Evolutionary conservation across 352 stramenopile species (phyloP), one percentile per base, ranked within the genome.

Genomic region (Globisporangium alternatum): DNA sequence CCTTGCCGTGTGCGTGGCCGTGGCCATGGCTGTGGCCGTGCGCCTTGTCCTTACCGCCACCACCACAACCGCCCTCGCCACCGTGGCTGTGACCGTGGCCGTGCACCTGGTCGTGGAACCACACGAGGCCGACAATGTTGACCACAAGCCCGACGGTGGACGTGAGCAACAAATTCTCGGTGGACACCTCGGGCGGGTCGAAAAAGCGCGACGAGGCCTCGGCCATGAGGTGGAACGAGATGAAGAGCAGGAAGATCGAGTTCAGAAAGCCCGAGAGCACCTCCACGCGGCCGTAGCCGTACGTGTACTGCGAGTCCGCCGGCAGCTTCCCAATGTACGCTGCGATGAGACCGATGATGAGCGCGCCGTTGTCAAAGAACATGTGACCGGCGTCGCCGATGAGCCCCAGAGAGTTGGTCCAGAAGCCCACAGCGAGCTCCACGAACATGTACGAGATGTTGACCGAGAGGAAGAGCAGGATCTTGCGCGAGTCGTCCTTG

Each of bases 81-180:
- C 62, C 74, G 56, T 90, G 76, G 31, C 74, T 80, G 59, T 93
- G 80, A 9, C 80, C 77, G 53, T 92, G 84, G 15, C 83, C 78
- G 65, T 97, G 89, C 0, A 93, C 83, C 17, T 92, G 78, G 15
- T 96, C 90, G 57, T 97, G 90, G 54, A 97, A 97, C 75, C 93
- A 97, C 25, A 96, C 78, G 10, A 97, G 75, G 0, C 90, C 90
- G 10, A 97, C 75, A 15, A 97, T 75, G 62, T 97, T 97, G 30
- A 97, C 82, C 37, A 81, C 37, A 17, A 97, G 64, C 5, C 90
- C 90, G 62, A 80, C 77, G 4, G 88, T 83, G 6, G 88, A 97
- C 37, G 88, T 96, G 39, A 93, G 70, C 13, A 97, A 72, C 59
- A 97, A 70, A 70, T 97, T 85, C 57, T 95, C 85, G 3, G 84